Evolutionary conservation across 169 alveolate genomes (phyloP).

Genomic region (Babesia gibsoni): DNA sequence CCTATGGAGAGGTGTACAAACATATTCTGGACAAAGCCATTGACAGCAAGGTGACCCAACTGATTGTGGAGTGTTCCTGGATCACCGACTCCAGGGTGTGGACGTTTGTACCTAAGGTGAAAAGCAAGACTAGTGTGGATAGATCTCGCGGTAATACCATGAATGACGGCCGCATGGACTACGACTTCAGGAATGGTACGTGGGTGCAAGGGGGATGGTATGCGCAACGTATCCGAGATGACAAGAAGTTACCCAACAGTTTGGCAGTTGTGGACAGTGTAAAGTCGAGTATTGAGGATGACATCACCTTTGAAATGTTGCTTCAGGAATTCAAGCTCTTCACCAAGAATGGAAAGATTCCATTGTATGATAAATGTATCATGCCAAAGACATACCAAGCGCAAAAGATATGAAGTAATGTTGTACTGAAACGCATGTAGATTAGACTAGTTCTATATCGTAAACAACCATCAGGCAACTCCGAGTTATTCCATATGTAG

Average conservation of each 20-base stretch:
- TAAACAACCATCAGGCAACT: too few relatives aligned
- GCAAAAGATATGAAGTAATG: background rate
- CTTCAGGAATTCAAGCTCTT: conserved; percentile 64
- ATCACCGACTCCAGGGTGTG: conserved; percentile 64
- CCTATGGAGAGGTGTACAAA: conserved; percentile 81
- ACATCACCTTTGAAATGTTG: conserved; percentile 75
- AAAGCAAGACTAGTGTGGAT: background rate
- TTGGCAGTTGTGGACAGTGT: conserved; percentile 74
- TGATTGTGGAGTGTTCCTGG: conserved; percentile 74
- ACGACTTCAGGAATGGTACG: conserved; percentile 74
- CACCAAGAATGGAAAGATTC: conserved; percentile 55
- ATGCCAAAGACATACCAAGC: conserved; percentile 40
- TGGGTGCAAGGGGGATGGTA: conserved; percentile 89
- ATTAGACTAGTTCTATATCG: background rate
- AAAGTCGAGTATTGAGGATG: conserved; percentile 79
- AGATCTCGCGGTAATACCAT: background rate
- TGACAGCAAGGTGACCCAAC: conserved; percentile 57
- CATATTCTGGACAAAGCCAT: conserved; percentile 72
- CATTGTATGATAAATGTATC: conserved; percentile 53
- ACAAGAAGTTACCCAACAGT: conserved; percentile 80
- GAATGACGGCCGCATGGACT: conserved; percentile 54
- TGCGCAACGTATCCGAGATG: conserved; percentile 85
- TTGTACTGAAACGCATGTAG: background rate
- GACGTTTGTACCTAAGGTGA: conserved; percentile 67
- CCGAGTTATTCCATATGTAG: too few relatives aligned